Percentiles rank a stretch among this genome's conserved stretches.
Conservation (phyloP, 768 basidiomycete genomes). For the Tricholoma saponaceum region DNA sequence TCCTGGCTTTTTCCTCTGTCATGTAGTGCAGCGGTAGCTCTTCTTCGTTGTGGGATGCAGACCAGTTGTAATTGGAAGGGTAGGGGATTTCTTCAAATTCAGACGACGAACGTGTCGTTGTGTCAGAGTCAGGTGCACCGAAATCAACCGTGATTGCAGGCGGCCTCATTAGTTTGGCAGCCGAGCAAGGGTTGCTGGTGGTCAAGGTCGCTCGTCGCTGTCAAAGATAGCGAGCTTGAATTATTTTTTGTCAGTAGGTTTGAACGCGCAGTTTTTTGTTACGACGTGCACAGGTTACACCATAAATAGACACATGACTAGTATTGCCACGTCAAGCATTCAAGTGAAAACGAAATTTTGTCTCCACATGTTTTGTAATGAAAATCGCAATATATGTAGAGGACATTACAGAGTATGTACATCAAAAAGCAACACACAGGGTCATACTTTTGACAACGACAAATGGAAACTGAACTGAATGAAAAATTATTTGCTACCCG, state of each 20-base stretch:
- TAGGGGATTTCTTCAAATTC: slow-evolving; percentile 73
- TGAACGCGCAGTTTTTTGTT: neutral
- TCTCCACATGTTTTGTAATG: slow-evolving; percentile 1
- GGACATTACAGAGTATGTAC: slow-evolving; percentile 15
- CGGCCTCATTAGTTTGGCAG: slow-evolving; percentile 50
- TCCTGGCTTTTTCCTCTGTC: slow-evolving; percentile 65
- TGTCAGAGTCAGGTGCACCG: slow-evolving; percentile 50
- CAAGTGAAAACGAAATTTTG: neutral
- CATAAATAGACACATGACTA: slow-evolving; percentile 20
- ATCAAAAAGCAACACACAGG: slow-evolving; percentile 7
- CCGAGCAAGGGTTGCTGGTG: neutral
- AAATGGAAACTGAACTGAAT: slow-evolving; percentile 4
- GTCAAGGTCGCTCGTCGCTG: slow-evolving; percentile 2
- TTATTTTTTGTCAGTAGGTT: neutral
- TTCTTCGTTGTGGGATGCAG: slow-evolving; percentile 35
- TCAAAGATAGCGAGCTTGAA: slow-evolving; percentile 1
- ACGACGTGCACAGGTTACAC: slow-evolving; percentile 2
- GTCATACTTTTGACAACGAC: slow-evolving; percentile 4
- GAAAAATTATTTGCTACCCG: slow-evolving; percentile 11
- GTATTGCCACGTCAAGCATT: slow-evolving; percentile 31
- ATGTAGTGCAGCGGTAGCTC: slow-evolving; percentile 49
- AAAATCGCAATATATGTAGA: too few species aligned
- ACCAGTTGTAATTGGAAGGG: slow-evolving; percentile 38
- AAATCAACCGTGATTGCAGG: slow-evolving; percentile 69
- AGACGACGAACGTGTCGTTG: slow-evolving; percentile 47